Base-by-base conservation (phyloP, 2,329 filamentous ascomycete species). In the Lachnellula arida region DNA sequence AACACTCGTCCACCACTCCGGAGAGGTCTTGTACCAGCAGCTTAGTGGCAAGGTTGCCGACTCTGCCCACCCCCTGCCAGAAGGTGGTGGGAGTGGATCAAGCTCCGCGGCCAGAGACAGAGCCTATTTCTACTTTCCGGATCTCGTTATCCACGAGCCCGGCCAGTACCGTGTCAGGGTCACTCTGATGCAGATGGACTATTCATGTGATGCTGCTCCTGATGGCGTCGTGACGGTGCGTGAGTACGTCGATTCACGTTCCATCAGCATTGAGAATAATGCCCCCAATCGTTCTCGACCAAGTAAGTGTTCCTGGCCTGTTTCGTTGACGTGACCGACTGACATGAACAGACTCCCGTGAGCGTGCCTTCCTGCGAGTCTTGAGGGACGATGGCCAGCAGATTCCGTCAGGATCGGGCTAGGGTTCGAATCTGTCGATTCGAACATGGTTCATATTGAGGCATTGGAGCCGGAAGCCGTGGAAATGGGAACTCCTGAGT, bases 51-150 rank as follows among this genome's bases (percentile, higher is more conserved):
- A 55, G 25, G 50, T 65, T 8, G 58, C 62, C 22, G 67, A 69
- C 50, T 68, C 63, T 25, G 65, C 67, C 32, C 65, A 67, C 47
- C 65, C 67, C 8, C 51, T 68, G 28, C 57, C 63, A n/a, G 57
- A 62, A 9, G 55, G 48, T 40, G 42, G 42, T 37, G 55, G 49
- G 35, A 39, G 42, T 37, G 35, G 53, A 40, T 28, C 37, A 17
- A 59, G 49, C 46, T 53, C 46, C 25, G 42, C 53, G 11, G 46
- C 50, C 11, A 58, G 50, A 22, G 65, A 68, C 37, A 59, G 59
- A 37, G 66, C 63, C 1, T 68, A 70, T 53, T 67, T 69, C 51
- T 66, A 64, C 48, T 69, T 70, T 49, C 62, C 66, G 12, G 61
- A 68, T 56, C 56, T 70, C 25, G 56, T 60, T 17, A 67, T 70